Percentiles rank a stretch among this genome's conserved stretches.
Conservation (phyloP, 2,329 filamentous ascomycete species). For the Trichophyton benhamiae region DNA sequence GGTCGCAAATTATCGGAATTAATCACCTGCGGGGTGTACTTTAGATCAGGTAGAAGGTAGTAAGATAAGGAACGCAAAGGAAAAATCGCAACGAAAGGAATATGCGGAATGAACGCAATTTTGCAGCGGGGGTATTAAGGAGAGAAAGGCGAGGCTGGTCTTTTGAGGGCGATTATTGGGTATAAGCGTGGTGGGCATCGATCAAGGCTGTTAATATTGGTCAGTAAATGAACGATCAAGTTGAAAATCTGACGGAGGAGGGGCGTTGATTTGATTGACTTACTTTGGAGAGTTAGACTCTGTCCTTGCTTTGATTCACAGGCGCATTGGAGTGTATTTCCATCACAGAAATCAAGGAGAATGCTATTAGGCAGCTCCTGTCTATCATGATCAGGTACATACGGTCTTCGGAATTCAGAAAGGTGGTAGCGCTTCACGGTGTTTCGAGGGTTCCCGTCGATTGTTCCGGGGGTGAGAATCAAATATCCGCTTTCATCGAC, state of each 20-base stretch:
- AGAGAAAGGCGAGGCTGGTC: neutral
- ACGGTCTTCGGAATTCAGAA: conserved; percentile 67
- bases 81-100: neutral
- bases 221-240: neutral
- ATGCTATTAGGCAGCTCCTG: conserved; percentile 87
- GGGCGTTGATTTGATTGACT: conserved; percentile 17
- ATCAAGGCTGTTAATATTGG: neutral
- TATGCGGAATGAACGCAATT: neutral
- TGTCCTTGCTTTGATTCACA: conserved; percentile 46
- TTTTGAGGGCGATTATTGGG: neutral
- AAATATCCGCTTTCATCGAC: conserved; percentile 76
- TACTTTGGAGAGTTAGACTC: conserved; percentile 40
- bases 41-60: neutral
- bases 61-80: neutral
- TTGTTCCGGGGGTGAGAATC: conserved; percentile 59
- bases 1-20: conserved; percentile 1
- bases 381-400: conserved; percentile 75
- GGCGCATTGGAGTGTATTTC: conserved; percentile 51
- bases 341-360: conserved; percentile 50
- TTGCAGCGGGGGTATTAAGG: neutral
- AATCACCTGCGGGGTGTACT: neutral
- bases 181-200: conserved; percentile 6
- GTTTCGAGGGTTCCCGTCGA: conserved; percentile 46
- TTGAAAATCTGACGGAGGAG: neutral
- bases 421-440: conserved; percentile 73